These are phyloP conservation scores for Strobilomyces echinocephalus DNA, from an alignment of 768 basidiomycete species.

Conservation along the genomic window DNA sequence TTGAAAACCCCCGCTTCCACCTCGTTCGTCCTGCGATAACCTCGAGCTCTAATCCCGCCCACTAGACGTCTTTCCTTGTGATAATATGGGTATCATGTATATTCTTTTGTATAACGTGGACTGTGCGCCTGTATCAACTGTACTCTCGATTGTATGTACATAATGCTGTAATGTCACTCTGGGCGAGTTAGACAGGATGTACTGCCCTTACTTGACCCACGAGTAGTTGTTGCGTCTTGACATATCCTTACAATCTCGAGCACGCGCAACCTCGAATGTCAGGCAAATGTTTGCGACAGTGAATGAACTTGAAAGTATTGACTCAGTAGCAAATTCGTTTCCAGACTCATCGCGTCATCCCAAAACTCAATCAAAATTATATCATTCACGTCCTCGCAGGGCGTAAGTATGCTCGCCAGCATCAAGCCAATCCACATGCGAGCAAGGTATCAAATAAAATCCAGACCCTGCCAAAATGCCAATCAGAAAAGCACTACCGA, in stretches of 20 bases:
- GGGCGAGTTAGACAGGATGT: background rate
- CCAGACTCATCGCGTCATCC: background rate
- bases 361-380: background rate
- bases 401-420: background rate
- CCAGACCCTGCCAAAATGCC: background rate
- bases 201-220: too few relatives aligned
- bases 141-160: conserved; percentile 13
- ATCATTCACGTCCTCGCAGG: background rate
- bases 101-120: conserved; percentile 29
- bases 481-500: background rate
- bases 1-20: conserved; percentile 6
- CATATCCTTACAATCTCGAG: background rate
- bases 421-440: background rate
- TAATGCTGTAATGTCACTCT: conserved; percentile 11
- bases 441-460: background rate
- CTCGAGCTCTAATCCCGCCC: conserved; percentile 5
- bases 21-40: conserved; percentile 18
- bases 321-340: too few relatives aligned
- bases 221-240: too few relatives aligned
- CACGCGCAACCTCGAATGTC: background rate
- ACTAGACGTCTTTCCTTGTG: conserved; percentile 14
- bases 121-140: conserved; percentile 21
- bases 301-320: too few relatives aligned
- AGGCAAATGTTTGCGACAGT: too few relatives aligned
- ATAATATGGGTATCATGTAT: conserved; percentile 29